These are phyloP conservation scores for Lyophyllum decastes DNA, from an alignment of 768 basidiomycete genomes.

Conservation along the genomic window DNA sequence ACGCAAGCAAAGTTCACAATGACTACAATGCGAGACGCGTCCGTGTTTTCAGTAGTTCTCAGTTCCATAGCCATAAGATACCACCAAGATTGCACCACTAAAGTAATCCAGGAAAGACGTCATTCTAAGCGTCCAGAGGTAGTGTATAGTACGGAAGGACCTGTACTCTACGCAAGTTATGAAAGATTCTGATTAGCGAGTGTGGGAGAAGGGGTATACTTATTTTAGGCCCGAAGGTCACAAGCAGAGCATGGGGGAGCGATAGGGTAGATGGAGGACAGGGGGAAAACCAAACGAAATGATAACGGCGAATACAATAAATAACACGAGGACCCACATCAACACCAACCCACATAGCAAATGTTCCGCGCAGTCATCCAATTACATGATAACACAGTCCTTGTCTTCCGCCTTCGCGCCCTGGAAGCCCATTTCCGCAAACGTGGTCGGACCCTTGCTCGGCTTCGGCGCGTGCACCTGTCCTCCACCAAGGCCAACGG, in stretches of 20 bases:
- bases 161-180: not conserved
- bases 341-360: not conserved
- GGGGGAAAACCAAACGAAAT: not conserved
- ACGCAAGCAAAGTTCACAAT: not conserved
- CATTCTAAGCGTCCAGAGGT: not conserved
- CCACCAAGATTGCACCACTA: not conserved
- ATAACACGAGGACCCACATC: not conserved
- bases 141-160: not conserved
- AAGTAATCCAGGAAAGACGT: not conserved
- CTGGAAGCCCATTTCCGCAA: slow-evolving; percentile 93
- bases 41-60: no score
- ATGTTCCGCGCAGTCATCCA: not conserved
- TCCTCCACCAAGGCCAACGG: slow-evolving; percentile 21
- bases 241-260: not conserved
- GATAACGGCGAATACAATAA: not conserved
- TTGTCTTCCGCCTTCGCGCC: slow-evolving; percentile 77
- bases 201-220: not conserved
- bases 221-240: not conserved
- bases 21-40: no score
- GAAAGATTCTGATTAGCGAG: not conserved
- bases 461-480: slow-evolving; percentile 24
- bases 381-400: slow-evolving; percentile 87
- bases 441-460: slow-evolving; percentile 63
- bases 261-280: not conserved
- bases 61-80: no score